Evolutionary conservation across 768 basidiomycete genomes (phyloP).

Genomic region (Auriscalpium microsporum): DNA sequence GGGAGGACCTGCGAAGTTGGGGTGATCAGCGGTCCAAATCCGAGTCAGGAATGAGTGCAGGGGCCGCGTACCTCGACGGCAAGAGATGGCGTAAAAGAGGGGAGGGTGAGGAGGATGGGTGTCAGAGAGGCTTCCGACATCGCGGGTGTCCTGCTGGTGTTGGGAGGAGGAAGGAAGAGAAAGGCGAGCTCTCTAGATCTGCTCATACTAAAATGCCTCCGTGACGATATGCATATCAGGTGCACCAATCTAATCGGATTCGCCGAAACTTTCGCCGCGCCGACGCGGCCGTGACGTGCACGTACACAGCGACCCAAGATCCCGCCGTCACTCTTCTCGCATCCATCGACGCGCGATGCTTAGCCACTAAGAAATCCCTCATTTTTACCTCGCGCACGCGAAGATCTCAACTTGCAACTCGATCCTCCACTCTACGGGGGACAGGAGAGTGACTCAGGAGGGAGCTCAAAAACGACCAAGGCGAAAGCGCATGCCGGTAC

Average conservation of each 20-base stretch:
- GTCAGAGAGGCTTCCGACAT: slow-evolving; percentile 26
- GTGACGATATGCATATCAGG: neutral
- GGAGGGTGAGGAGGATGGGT: slow-evolving; percentile 46
- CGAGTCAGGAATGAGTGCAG: slow-evolving; percentile 3
- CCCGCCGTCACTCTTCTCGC: too few relatives aligned
- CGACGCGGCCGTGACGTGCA: too few relatives aligned
- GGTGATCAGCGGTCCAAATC: slow-evolving; percentile 5
- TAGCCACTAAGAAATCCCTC: too few relatives aligned
- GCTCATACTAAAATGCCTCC: neutral
- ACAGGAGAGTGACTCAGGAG: too few relatives aligned
- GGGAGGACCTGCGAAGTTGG: slow-evolving; percentile 44
- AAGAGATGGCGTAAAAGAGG: slow-evolving; percentile 46
- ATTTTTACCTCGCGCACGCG: too few relatives aligned
- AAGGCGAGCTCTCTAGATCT: neutral
- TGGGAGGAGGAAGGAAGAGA: neutral
- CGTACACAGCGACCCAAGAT: too few relatives aligned
- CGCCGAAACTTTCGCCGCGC: too few relatives aligned
- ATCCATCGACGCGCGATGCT: too few relatives aligned
- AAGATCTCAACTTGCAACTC: too few relatives aligned
- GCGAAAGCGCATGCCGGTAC: too few relatives aligned
- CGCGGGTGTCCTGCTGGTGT: neutral
- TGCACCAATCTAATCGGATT: neutral
- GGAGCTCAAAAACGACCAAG: too few relatives aligned
- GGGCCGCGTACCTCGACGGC: slow-evolving; percentile 46
- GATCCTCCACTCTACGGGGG: too few relatives aligned